Conservation (phyloP, 1,284 basidiomycete genomes). For the Ceraceosorus bombacis region DNA sequence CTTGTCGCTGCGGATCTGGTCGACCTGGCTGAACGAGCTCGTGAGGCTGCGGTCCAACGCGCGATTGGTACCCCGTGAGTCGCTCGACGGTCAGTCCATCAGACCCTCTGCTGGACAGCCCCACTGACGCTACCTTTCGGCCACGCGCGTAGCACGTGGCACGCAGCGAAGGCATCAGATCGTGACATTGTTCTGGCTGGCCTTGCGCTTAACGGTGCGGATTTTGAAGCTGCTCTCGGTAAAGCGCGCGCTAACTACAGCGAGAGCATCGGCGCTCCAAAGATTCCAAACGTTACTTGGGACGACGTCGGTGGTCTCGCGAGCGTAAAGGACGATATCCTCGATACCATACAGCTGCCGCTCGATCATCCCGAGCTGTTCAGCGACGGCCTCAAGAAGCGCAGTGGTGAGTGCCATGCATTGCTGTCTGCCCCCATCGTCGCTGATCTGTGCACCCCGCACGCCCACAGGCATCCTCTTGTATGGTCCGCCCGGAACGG, state of each 20-base stretch:
- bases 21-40: slow-evolving; percentile 59
- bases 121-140: too few species aligned
- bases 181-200: slow-evolving; percentile 49
- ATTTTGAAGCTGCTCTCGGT: slow-evolving; percentile 69
- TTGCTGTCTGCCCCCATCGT: too few species aligned
- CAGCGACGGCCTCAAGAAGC: slow-evolving; percentile 83
- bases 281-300: slow-evolving; percentile 93
- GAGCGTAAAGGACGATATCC: slow-evolving; percentile 80
- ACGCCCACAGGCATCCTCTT: slow-evolving; percentile 22
- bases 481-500: slow-evolving; percentile 52
- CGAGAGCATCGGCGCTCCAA: slow-evolving; percentile 88
- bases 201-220: slow-evolving; percentile 59
- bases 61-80: too few species aligned
- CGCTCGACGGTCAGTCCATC: too few species aligned
- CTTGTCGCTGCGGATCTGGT: slow-evolving; percentile 76
- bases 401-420: slow-evolving; percentile 59
- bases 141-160: too few species aligned
- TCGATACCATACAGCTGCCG: slow-evolving; percentile 94
- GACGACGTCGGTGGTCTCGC: slow-evolving; percentile 92
- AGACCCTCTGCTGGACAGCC: too few species aligned
- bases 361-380: slow-evolving; percentile 91
- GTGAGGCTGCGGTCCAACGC: too few species aligned
- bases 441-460: too few species aligned
- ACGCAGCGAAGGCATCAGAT: too few species aligned
- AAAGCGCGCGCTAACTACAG: slow-evolving; percentile 73